Percentiles rank a stretch among this genome's conserved stretches.
Evolutionary conservation across 495 filamentous ascomycete genomes (phyloP).

Genomic region (Penicillium ochrochloron): DNA sequence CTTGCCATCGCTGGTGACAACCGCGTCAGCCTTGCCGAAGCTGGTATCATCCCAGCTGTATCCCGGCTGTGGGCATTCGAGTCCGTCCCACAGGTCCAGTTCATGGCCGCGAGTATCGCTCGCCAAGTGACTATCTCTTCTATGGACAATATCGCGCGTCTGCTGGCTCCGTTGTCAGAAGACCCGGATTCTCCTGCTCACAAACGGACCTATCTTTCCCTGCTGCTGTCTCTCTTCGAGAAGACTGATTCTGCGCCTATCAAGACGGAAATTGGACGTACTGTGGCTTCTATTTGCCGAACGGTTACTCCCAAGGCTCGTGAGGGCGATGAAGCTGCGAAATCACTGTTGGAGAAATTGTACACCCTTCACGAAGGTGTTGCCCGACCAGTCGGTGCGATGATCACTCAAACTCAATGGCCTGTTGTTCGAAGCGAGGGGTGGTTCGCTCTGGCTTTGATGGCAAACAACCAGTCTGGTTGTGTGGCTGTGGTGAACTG

Average conservation of each 20-base stretch:
- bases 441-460: slow-evolving; percentile 75
- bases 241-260: slow-evolving; percentile 65
- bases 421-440: slow-evolving; percentile 72
- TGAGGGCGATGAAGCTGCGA: slow-evolving; percentile 31
- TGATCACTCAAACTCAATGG: slow-evolving; percentile 71
- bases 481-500: slow-evolving; percentile 53
- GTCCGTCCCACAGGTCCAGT: slow-evolving; percentile 69
- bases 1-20: slow-evolving; percentile 71
- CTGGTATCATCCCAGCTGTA: slow-evolving; percentile 56
- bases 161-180: slow-evolving; percentile 47
- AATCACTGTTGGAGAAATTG: slow-evolving; percentile 49
- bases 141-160: slow-evolving; percentile 56
- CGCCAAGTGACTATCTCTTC: slow-evolving; percentile 68
- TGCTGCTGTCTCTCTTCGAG: slow-evolving; percentile 61
- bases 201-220: slow-evolving; percentile 57
- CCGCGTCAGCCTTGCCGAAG: slow-evolving; percentile 59
- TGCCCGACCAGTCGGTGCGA: slow-evolving; percentile 58
- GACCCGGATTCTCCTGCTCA: slow-evolving; percentile 46
- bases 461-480: slow-evolving; percentile 59
- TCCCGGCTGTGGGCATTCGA: slow-evolving; percentile 65
- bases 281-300: slow-evolving; percentile 66
- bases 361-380: slow-evolving; percentile 57
- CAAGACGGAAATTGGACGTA: slow-evolving; percentile 74
- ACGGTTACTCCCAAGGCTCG: slow-evolving; percentile 50
- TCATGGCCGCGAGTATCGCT: slow-evolving; percentile 67